Base-by-base conservation (phyloP, 768 basidiomycete genomes). In the Trametes punicea region DNA sequence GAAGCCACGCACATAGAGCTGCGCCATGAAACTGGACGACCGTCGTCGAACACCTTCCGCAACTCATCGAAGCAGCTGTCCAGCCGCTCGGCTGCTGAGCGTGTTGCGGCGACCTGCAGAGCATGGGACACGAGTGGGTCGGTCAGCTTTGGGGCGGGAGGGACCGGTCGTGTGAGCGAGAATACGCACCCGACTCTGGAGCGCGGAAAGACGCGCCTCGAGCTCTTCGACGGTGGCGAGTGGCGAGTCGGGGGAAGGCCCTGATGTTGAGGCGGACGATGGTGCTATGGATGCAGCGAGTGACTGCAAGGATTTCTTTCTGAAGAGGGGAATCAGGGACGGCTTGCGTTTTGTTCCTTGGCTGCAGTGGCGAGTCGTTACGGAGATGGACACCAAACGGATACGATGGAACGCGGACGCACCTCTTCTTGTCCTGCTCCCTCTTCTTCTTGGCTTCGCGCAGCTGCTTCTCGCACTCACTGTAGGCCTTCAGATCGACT, bases 11-110 rank as follows among this genome's bases (percentile, higher is more conserved):
- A 61, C 63, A 41, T 23, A 3, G 50, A 45, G 41, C 55, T 56
- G n/a, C 47, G 59, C 56, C 62, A 63, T 2, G 56, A 60, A 13
- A 48, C 46, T 0, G 60, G 59, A n/a, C 56, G 53, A 15, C 59
- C 62, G 46, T 52, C 53, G 30, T 59, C 60, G 26, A 64, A 51
- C 29, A 51, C 36, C 26, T 31, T 25, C 38, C 52, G 55, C 16
- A 64, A 45, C 42, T 50, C 57, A 15, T 61, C 60, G 38, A 55
- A 64, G 38, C 51, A 51, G 13, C 11, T 33, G 47, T 64, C 63
- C 2, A 64, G 57, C n/a, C 46, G 44, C 18, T 55, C 60, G 9
- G 57, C 63, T 6, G 49, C 38, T 4, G 41, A 25, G 25, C 38
- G 44, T 2, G 55, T 57, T 6, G 42, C 47, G 13, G 38, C 60